Percentiles rank a stretch among this genome's conserved stretches.
Conservation (phyloP, 306 rosid genomes). For the Rosa rugosa region DNA sequence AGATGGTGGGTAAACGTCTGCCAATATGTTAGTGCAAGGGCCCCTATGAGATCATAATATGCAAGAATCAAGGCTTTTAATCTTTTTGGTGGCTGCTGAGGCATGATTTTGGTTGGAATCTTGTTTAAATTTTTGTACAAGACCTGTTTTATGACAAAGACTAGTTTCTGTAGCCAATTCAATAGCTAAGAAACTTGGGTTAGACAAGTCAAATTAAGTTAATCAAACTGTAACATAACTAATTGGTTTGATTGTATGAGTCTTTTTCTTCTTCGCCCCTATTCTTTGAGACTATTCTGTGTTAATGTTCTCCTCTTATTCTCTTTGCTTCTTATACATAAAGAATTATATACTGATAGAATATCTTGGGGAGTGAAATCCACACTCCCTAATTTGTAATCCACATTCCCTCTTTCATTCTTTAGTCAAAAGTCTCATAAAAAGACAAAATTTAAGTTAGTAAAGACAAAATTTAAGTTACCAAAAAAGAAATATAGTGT, state of each 20-base stretch:
- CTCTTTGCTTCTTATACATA: neutral
- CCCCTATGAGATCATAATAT: neutral
- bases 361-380: too few species aligned
- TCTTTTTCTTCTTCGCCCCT: neutral
- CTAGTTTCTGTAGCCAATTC: neutral
- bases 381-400: too few species aligned
- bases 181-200: neutral
- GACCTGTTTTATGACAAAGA: neutral
- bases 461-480: too few species aligned
- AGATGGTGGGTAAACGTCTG: neutral
- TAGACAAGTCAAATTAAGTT: conserved; percentile 4
- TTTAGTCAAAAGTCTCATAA: too few species aligned
- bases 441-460: too few species aligned
- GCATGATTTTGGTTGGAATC: neutral
- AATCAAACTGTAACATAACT: neutral
- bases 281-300: neutral
- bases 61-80: neutral
- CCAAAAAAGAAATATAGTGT: too few species aligned
- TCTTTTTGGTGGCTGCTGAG: neutral
- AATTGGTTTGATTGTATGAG: neutral
- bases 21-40: neutral
- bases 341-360: too few species aligned
- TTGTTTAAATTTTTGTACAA: neutral
- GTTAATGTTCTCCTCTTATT: neutral
- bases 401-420: too few species aligned